Evolutionary conservation across 192 early-diverging fungal genomes (phyloP).

Genomic region (Fimicolochytrium jonesii): DNA sequence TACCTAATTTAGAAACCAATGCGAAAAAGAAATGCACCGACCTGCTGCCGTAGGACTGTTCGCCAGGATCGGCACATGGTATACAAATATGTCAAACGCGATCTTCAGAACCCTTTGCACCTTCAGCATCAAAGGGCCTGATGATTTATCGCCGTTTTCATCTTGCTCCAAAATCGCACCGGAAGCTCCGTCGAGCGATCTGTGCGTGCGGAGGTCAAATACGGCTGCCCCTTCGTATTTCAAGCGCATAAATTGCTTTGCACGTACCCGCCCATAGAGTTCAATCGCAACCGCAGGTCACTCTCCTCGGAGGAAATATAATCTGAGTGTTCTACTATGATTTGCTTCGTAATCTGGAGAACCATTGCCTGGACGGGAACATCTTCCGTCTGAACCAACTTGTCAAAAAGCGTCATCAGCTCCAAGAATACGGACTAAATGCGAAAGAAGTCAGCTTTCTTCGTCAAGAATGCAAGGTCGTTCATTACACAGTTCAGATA

Average conservation of each 20-base stretch:
- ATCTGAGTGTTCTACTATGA: slow-evolving; percentile 38
- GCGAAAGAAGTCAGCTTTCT: too few relatives aligned
- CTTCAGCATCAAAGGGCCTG: slow-evolving; percentile 1
- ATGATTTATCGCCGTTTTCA: neutral
- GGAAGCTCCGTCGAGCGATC: neutral
- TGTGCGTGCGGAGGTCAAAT: neutral
- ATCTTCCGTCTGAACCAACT: slow-evolving; percentile 68
- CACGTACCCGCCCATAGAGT: neutral
- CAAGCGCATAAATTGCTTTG: neutral
- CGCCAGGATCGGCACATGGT: slow-evolving; percentile 32
- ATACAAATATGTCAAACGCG: slow-evolving; percentile 31
- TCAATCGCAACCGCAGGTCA: neutral
- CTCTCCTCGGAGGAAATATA: neutral
- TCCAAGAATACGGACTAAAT: slow-evolving; percentile 63
- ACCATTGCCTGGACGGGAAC: slow-evolving; percentile 51
- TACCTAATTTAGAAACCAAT: neutral
- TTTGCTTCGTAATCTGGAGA: slow-evolving; percentile 46
- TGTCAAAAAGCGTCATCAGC: slow-evolving; percentile 65
- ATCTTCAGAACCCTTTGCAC: slow-evolving; percentile 28
- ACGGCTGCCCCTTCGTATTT: neutral
- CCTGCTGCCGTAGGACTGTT: slow-evolving; percentile 33
- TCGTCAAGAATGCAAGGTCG: too few relatives aligned
- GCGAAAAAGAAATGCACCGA: neutral
- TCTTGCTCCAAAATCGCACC: neutral
- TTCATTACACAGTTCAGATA: too few relatives aligned